These are phyloP conservation scores for Fragaria vesca DNA, from an alignment of 306 rosid genomes.

Conservation along the genomic window DNA sequence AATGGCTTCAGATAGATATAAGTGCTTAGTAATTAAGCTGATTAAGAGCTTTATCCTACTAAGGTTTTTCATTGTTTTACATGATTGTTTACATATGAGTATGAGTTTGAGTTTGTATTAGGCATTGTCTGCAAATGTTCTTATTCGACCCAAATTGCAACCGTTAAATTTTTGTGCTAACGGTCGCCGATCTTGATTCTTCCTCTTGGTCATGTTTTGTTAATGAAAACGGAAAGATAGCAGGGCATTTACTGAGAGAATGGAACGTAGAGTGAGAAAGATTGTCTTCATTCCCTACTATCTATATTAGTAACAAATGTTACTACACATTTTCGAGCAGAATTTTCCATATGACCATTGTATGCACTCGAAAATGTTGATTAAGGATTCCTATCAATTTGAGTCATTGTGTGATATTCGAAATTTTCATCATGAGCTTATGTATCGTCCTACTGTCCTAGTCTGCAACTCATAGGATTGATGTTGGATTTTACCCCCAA, in stretches of 20 bases:
- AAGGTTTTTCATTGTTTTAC: neutral
- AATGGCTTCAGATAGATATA: neutral
- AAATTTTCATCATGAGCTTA: neutral
- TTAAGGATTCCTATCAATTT: neutral
- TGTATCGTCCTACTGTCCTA: neutral
- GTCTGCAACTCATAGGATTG: neutral
- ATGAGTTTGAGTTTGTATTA: neutral
- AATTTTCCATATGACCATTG: too few species aligned
- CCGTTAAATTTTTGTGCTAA: neutral
- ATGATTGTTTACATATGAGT: neutral
- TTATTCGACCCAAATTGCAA: too few species aligned
- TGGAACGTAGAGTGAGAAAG: too few species aligned
- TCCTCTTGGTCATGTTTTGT: neutral
- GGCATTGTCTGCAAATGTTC: neutral
- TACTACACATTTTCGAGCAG: too few species aligned
- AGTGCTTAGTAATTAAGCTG: neutral
- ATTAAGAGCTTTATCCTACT: neutral
- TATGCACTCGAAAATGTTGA: neutral
- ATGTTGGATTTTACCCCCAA: neutral
- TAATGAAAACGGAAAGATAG: too few species aligned
- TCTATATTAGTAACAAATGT: too few species aligned
- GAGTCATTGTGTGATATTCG: neutral
- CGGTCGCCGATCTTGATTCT: neutral
- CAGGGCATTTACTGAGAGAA: too few species aligned
- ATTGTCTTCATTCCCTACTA: neutral